Conservation (phyloP, 2,329 filamentous ascomycete species). For the Elsinoe batatas region DNA sequence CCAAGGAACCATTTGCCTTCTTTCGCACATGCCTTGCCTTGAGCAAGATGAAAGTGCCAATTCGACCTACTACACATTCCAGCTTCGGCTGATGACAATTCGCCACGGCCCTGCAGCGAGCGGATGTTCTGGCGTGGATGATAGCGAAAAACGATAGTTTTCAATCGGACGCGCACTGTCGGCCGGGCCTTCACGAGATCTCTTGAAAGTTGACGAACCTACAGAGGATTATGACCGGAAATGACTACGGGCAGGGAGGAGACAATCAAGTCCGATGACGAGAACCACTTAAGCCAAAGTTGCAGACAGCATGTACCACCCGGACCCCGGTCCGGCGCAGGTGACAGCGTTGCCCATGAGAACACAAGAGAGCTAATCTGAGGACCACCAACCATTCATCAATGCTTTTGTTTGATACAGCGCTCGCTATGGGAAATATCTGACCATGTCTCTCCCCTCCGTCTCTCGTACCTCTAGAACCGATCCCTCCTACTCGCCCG, state of each 20-base stretch:
- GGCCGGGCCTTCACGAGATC: constrained; percentile 23
- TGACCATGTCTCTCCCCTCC: neutral
- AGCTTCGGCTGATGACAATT: neutral
- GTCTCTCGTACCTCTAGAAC: constrained; percentile 27
- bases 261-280: constrained; percentile 17
- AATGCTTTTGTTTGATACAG: constrained; percentile 1
- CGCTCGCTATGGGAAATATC: constrained; percentile 11
- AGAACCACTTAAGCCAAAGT: constrained; percentile 18
- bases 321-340: neutral
- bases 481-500: constrained; percentile 45
- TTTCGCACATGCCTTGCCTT: neutral
- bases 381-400: constrained; percentile 12
- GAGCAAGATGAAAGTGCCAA: neutral
- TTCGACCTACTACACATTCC: neutral
- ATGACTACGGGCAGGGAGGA: constrained; percentile 12
- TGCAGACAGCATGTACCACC: constrained; percentile 15
- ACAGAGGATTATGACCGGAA: neutral
- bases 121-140: constrained; percentile 5
- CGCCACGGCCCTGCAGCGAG: neutral
- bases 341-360: constrained; percentile 15
- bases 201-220: constrained; percentile 4
- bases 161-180: constrained; percentile 28
- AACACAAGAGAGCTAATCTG: constrained; percentile 19
- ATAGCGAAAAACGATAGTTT: constrained; percentile 27
- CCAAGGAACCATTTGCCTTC: neutral